These are phyloP conservation scores for Crithidia mellificae DNA, from an alignment of 208 protist species.

Conservation along the genomic window DNA sequence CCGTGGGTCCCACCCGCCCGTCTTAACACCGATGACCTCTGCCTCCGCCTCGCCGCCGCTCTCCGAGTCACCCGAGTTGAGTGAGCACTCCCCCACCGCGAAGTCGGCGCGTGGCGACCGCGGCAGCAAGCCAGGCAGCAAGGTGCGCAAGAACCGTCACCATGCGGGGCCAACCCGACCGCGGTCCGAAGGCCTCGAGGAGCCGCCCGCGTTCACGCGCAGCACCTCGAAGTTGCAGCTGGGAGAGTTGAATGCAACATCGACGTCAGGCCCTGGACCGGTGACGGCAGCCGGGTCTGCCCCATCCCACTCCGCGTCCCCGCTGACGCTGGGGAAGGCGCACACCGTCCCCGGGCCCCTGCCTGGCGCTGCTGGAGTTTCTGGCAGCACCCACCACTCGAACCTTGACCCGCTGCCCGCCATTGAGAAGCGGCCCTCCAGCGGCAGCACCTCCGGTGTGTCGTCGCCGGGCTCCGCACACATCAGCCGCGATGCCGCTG, in stretches of 20 bases:
- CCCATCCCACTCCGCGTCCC: too few relatives aligned
- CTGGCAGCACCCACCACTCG: neutral
- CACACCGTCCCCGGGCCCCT: neutral
- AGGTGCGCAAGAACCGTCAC: neutral
- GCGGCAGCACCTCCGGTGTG: neutral
- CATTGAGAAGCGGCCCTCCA: constrained; percentile 1
- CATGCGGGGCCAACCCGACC: too few relatives aligned
- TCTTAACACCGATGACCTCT: neutral
- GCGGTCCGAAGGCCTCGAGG: neutral
- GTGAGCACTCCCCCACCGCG: neutral
- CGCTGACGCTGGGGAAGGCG: neutral
- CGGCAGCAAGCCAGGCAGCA: neutral
- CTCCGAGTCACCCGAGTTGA: neutral
- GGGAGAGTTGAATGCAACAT: too few relatives aligned
- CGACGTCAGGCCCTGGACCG: neutral
- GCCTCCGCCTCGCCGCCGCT: neutral
- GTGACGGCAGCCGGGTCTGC: too few relatives aligned
- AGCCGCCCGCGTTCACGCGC: too few relatives aligned
- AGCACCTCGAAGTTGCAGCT: too few relatives aligned
- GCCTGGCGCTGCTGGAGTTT: neutral
- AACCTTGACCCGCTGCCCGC: constrained; percentile 4
- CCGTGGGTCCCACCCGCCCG: neutral
- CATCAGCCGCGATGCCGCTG: neutral
- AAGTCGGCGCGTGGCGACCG: neutral
- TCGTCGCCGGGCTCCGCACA: neutral